Conservation (phyloP, 176 grass and related monocot genomes). For the Oryza australiensis region DNA sequence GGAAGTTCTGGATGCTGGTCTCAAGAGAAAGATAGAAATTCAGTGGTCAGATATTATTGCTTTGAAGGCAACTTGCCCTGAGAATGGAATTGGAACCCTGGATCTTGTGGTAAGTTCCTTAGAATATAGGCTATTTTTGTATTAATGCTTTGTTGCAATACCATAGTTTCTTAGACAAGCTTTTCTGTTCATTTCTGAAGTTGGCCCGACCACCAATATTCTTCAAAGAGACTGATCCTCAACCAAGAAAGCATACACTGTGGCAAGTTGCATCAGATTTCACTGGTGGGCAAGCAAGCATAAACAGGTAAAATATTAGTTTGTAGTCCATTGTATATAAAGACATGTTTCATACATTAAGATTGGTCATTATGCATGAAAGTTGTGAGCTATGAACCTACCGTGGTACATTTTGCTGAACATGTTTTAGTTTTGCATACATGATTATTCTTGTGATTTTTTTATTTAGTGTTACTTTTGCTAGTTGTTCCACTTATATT, state of each 20-base stretch:
- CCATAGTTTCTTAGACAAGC: not conserved
- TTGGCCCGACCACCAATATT: conserved; percentile 71
- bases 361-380: not conserved
- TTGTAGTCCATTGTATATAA: not conserved
- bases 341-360: not conserved
- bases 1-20: conserved; percentile 66
- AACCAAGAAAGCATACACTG: conserved; percentile 84
- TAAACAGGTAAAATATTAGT: conserved; percentile 50
- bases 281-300: conserved; percentile 67
- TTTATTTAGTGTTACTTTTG: not conserved
- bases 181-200: conserved; percentile 50
- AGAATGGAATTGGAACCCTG: conserved; percentile 56
- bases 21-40: conserved; percentile 93
- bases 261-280: conserved; percentile 82
- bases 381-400: not conserved
- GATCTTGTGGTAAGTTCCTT: conserved; percentile 59
- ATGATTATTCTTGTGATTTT: conserved; percentile 3
- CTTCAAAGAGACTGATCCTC: conserved; percentile 81
- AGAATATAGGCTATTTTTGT: conserved; percentile 12
- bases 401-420: not conserved
- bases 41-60: conserved; percentile 72
- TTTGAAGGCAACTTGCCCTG: conserved; percentile 56
- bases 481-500: not conserved
- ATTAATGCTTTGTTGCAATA: not conserved
- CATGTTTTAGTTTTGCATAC: not conserved